phyloP scores from a whole-genome alignment of 805 yeast species.

The Helenozyma baotianmanensis region DNA sequence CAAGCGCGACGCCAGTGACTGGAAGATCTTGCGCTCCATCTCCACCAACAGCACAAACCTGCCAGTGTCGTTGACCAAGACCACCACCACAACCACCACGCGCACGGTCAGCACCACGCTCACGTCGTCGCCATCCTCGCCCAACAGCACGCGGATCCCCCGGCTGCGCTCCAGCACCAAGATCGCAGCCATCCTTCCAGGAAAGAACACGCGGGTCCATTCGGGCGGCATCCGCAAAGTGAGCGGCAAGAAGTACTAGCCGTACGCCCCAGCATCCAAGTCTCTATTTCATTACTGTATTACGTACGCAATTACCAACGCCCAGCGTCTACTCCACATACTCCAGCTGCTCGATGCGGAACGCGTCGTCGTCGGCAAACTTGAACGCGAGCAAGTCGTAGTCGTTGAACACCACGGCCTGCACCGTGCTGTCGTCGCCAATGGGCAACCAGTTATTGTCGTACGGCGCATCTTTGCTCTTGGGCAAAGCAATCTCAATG shows the following conservation, averaged over 20 bases:
- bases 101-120: slow-evolving; percentile 43
- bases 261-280: neutral
- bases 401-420: slow-evolving; percentile 32
- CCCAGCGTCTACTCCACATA: slow-evolving; percentile 2
- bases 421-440: slow-evolving; percentile 23
- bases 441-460: slow-evolving; percentile 33
- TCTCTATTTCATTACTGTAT: slow-evolving; percentile 4
- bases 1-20: slow-evolving; percentile 23
- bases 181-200: slow-evolving; percentile 12
- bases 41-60: slow-evolving; percentile 29
- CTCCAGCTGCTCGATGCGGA: slow-evolving; percentile 19
- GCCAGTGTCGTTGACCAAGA: slow-evolving; percentile 37
- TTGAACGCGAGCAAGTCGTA: slow-evolving; percentile 41
- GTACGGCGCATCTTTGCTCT: slow-evolving; percentile 31
- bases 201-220: slow-evolving; percentile 11
- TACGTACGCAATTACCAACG: slow-evolving; percentile 2
- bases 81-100: slow-evolving; percentile 46
- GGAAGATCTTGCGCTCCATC: slow-evolving; percentile 39
- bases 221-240: slow-evolving; percentile 17
- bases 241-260: slow-evolving; percentile 13
- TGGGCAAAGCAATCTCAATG: slow-evolving; percentile 39
- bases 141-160: slow-evolving; percentile 11
- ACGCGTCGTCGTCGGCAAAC: slow-evolving; percentile 30
- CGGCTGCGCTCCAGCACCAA: slow-evolving; percentile 14
- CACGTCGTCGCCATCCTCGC: slow-evolving; percentile 32